Evolutionary conservation across 345 rosid genomes (phyloP), one percentile per base, ranked within the genome.

Genomic region (Raphanus sativus): DNA sequence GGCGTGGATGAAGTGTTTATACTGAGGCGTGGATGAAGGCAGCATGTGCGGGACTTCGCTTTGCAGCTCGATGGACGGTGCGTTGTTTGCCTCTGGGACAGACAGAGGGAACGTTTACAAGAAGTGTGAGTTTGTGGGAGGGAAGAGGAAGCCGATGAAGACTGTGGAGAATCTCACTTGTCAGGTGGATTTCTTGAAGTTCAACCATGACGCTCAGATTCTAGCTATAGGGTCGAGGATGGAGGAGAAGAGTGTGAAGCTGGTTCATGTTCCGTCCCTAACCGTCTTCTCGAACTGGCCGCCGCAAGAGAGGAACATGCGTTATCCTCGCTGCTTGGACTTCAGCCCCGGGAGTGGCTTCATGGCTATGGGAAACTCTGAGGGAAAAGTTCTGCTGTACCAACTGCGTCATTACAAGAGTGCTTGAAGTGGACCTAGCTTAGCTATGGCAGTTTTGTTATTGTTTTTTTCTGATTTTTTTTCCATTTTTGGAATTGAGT

Each of bases 311-410:
- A 73, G 45, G 38, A 75, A 77, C 11, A 50, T 92, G 56, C 87
- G 85, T 26, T 85, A 86, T 73, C 97, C 98, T 45, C 90, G 90
- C 2, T 88, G 95, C 71, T n/a, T 92, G 84, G 97, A 94, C 82
- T 90, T 92, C 81, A 92, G 96, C 71, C 98, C 97, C 1, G 95
- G 92, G 42, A 86, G 98, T 77, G 98, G 98, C 12, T 94, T 90
- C 84, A 86, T 91, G 94, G 98, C 94, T 9, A 84, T 92, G 63
- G 98, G 94, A 52, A 92, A 88, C 82, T 88, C 95, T 13, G 87
- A 88, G 0, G 97, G 98, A 21, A 87, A 92, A 81, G 98, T 90
- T 48, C 65, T 94, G 75, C 64, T 94, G 4, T 94, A 89, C 79
- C 91, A 89, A 89, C 77, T 94, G 83, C 92, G 89, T 71, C 94